Evolutionary conservation across 306 rosid species (phyloP).

Genomic region (Ammopiptanthus mongolicus): DNA sequence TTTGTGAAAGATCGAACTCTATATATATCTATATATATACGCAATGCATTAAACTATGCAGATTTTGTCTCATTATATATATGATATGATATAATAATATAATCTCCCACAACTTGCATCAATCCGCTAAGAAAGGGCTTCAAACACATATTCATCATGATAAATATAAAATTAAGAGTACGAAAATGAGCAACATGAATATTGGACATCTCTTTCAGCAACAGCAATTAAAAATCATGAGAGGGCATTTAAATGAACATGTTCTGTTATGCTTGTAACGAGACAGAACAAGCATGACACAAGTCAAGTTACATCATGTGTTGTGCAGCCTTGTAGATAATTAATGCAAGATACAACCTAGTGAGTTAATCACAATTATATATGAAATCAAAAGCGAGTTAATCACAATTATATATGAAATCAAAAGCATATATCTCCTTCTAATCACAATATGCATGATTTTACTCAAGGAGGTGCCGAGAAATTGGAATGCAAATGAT

Average conservation of each 20-base stretch:
- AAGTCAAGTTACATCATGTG: not conserved
- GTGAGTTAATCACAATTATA: too few relatives aligned
- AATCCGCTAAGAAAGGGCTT: not conserved
- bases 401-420: not conserved
- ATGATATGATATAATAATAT: not conserved
- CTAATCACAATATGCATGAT: not conserved
- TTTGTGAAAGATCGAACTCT: too few relatives aligned
- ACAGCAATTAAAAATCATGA: not conserved
- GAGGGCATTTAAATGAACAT: not conserved
- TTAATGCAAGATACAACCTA: not conserved
- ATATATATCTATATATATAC: not conserved
- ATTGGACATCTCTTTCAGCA: not conserved
- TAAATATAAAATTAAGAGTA: not conserved
- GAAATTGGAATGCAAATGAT: too few relatives aligned
- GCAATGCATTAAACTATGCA: not conserved
- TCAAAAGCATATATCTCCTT: not conserved
- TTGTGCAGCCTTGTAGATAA: not conserved
- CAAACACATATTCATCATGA: not conserved
- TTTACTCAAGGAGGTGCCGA: too few relatives aligned
- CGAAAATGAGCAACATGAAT: not conserved
- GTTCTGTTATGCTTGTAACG: not conserved
- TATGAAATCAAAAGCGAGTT: too few relatives aligned
- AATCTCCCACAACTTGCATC: not conserved
- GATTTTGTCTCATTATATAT: not conserved
- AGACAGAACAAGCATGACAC: not conserved